Conservation (phyloP, 768 basidiomycete genomes). For the Scleroderma bovista region DNA sequence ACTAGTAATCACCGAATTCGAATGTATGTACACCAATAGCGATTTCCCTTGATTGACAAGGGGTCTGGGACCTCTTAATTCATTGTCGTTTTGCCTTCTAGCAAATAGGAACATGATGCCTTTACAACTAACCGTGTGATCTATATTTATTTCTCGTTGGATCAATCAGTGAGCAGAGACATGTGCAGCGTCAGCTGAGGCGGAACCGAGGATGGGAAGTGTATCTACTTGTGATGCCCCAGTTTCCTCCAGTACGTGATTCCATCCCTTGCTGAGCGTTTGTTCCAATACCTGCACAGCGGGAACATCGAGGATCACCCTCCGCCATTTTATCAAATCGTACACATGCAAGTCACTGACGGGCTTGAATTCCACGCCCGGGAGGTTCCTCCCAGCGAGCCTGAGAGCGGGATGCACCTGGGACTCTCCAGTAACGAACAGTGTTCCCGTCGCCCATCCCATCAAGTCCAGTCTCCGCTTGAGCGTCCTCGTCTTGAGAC, state of each 20-base stretch:
- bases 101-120: too few species aligned
- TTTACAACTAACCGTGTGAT: too few species aligned
- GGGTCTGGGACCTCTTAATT: too few species aligned
- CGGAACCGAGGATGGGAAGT: not conserved
- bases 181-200: not conserved
- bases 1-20: too few species aligned
- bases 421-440: conserved; percentile 68
- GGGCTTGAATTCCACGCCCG: conserved; percentile 56
- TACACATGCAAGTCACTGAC: conserved; percentile 71
- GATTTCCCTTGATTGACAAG: too few species aligned
- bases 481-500: conserved; percentile 65
- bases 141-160: too few species aligned
- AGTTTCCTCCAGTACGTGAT: not conserved
- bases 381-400: conserved; percentile 66
- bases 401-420: conserved; percentile 49
- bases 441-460: conserved; percentile 60
- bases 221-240: not conserved
- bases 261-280: conserved; percentile 42
- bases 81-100: too few species aligned
- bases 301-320: conserved; percentile 73
- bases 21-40: too few species aligned
- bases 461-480: conserved; percentile 55
- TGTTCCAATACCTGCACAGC: conserved; percentile 78
- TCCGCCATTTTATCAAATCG: conserved; percentile 78
- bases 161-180: not conserved